Evolutionary conservation across 2,329 filamentous ascomycete genomes (phyloP).

Genomic region (Juglanconis sp.): DNA sequence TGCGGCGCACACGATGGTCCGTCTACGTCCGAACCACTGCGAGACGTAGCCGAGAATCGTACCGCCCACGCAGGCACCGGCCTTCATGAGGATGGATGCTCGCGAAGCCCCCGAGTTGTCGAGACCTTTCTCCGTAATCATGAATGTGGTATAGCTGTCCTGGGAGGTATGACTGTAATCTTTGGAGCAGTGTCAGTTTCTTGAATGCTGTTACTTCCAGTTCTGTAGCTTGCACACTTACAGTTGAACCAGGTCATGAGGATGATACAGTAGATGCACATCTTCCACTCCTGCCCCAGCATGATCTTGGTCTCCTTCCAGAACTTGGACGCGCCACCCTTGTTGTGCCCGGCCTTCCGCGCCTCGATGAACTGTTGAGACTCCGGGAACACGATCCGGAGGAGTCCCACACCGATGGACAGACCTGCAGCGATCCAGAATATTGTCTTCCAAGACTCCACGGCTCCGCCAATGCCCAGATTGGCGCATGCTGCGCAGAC

Average conservation of each 20-base stretch:
- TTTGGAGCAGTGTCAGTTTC: slow-evolving; percentile 42
- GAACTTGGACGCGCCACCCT: slow-evolving; percentile 50
- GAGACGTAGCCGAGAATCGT: slow-evolving; percentile 71
- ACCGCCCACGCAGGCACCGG: slow-evolving; percentile 70
- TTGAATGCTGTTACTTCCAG: slow-evolving; percentile 21
- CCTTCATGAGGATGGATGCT: slow-evolving; percentile 81
- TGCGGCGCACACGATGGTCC: slow-evolving; percentile 60
- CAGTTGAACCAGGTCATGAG: slow-evolving; percentile 66
- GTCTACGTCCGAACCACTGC: slow-evolving; percentile 71
- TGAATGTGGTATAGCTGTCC: slow-evolving; percentile 79
- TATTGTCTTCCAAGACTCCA: slow-evolving; percentile 69
- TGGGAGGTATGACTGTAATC: slow-evolving; percentile 74
- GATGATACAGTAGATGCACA: slow-evolving; percentile 73
- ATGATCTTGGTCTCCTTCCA: slow-evolving; percentile 68
- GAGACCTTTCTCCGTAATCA: slow-evolving; percentile 70
- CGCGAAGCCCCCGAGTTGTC: slow-evolving; percentile 61
- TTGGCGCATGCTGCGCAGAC: slow-evolving; percentile 74
- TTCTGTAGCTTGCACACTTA: slow-evolving; percentile 23
- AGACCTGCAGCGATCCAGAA: slow-evolving; percentile 70
- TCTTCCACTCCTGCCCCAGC: slow-evolving; percentile 68
- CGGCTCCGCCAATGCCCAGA: slow-evolving; percentile 64
- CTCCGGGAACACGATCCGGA: slow-evolving; percentile 69
- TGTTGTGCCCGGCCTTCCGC: slow-evolving; percentile 55
- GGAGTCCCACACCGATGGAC: slow-evolving; percentile 64
- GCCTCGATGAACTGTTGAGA: slow-evolving; percentile 72